Base-by-base conservation (phyloP, 148 eudicot genomes). In the Rhododendron ferrugineum region DNA sequence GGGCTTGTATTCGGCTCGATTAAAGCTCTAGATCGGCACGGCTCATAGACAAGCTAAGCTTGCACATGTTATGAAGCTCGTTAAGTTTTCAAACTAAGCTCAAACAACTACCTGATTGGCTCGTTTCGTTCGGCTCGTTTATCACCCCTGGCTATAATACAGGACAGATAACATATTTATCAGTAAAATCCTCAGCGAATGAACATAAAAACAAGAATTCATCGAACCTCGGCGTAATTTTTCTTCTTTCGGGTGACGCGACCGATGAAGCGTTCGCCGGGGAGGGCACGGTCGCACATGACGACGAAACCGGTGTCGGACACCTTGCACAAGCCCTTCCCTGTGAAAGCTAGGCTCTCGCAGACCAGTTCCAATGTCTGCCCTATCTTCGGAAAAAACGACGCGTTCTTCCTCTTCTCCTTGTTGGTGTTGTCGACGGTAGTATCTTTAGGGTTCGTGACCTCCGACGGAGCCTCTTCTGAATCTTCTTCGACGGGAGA, bases 211-310 rank as follows among this genome's bases (percentile, higher is more conserved):
- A 83, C 44, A 14, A 80, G 10, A 5, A 10, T 22, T 2, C 37
- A 4, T 4, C 14, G 11, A 73, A 94, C 99, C 98, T 97, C 99
- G 44, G 98, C 98, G 86, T 94, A 97, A 49, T 87, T 92, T 66
- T 91, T 89, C 90, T 94, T 95, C n/a, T 91, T 90, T 1, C 99
- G 94, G 9, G 98, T 93, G 56, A 97, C 96, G 36, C 98, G 93
- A 3, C 96, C 98, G 47, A 97, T 13, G 70, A 97, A 95, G 44
- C 94, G 92, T 74, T 97, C 99, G 9, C 99, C 99, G 10, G 99
- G 99, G 74, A 97, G 91, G 26, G 94, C 98, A 22, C 99, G 94
- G 86, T 97, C 99, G 86, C 98, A 95, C 98, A 97, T 92, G 54
- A 95, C 89, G 49, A 97, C 93, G 85, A 90, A 97, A 4, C 99